A percentile compares a stretch with the other conserved stretches of the same genome.
Conservation (phyloP, 2,329 filamentous ascomycete genomes). For the Fusarium pseudoanthophilum region DNA sequence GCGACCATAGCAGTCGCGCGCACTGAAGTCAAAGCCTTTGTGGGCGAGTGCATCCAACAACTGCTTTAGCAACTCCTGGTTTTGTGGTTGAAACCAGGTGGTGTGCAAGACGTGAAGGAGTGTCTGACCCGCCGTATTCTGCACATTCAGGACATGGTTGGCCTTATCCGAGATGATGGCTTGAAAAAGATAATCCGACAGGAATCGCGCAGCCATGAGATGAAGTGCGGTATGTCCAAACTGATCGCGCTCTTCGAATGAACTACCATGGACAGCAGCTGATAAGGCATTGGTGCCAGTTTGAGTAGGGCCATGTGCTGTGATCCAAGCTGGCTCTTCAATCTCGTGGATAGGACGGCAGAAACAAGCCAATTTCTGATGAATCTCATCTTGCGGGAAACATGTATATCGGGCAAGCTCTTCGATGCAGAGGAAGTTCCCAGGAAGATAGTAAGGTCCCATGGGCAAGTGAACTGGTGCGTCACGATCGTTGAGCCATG, state of each 20-base stretch:
- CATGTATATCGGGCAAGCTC: constrained; percentile 34
- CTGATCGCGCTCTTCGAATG: constrained; percentile 48
- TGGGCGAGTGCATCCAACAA: constrained; percentile 41
- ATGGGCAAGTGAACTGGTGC: constrained; percentile 36
- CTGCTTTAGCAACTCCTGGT: constrained; percentile 37
- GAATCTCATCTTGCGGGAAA: constrained; percentile 32
- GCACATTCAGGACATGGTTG: constrained; percentile 38
- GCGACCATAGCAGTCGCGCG: constrained; percentile 62
- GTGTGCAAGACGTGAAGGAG: constrained; percentile 58
- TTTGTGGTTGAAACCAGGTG: constrained; percentile 48
- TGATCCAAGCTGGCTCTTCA: constrained; percentile 46
- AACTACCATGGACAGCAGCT: neutral
- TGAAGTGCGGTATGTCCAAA: constrained; percentile 62
- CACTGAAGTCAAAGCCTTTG: constrained; percentile 48
- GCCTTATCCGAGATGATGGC: constrained; percentile 37
- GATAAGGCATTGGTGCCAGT: constrained; percentile 30
- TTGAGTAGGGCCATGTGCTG: constrained; percentile 37
- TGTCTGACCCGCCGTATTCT: constrained; percentile 60
- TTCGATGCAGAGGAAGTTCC: constrained; percentile 59
- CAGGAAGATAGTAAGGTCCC: constrained; percentile 54
- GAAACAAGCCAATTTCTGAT: constrained; percentile 44
- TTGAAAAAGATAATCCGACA: constrained; percentile 44
- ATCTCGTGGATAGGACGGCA: constrained; percentile 45
- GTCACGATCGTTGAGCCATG: constrained; percentile 47
- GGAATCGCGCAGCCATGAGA: constrained; percentile 54